Percentiles rank a stretch among this genome's conserved stretches.
These are phyloP conservation scores for Phytophthora syringae DNA, from an alignment of 352 stramenopile species.

Conservation along the genomic window DNA sequence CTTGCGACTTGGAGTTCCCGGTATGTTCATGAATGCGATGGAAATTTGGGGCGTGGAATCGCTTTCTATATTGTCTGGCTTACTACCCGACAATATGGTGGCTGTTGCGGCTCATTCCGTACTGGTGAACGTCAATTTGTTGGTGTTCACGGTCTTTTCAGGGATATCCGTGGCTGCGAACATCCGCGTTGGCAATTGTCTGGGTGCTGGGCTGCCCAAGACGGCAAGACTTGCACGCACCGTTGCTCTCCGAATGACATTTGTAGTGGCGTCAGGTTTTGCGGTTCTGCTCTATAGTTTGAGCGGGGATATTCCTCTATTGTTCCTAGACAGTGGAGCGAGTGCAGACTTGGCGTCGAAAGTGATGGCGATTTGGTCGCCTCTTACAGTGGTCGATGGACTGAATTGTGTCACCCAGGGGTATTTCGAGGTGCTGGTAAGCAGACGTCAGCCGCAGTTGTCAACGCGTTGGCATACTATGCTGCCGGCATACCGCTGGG, in stretches of 20 bases:
- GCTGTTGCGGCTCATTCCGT: conserved; percentile 61
- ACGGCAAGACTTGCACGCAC: conserved; percentile 46
- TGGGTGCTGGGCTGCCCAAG: conserved; percentile 43
- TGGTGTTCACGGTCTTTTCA: background rate
- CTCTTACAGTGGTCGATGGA: conserved; percentile 24
- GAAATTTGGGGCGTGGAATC: conserved; percentile 72
- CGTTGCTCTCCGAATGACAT: conserved; percentile 34
- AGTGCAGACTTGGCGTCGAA: conserved; percentile 40
- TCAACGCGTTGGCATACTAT: conserved; percentile 77
- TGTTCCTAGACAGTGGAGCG: conserved; percentile 47
- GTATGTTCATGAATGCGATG: conserved; percentile 64
- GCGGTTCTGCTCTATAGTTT: conserved; percentile 24
- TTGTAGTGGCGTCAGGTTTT: conserved; percentile 32
- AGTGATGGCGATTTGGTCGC: conserved; percentile 45
- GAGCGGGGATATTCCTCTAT: conserved; percentile 25
- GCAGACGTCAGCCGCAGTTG: conserved; percentile 53
- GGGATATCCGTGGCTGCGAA: background rate
- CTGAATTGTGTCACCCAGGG: background rate
- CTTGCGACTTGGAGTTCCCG: conserved; percentile 49
- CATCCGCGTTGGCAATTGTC: background rate
- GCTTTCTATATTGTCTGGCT: conserved; percentile 49
- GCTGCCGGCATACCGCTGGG: conserved; percentile 66
- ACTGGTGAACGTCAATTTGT: conserved; percentile 57
- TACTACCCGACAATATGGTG: conserved; percentile 53
- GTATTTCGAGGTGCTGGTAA: conserved; percentile 50